Conservation (phyloP, 805 yeast genomes). For the Starmera pachycereana region DNA sequence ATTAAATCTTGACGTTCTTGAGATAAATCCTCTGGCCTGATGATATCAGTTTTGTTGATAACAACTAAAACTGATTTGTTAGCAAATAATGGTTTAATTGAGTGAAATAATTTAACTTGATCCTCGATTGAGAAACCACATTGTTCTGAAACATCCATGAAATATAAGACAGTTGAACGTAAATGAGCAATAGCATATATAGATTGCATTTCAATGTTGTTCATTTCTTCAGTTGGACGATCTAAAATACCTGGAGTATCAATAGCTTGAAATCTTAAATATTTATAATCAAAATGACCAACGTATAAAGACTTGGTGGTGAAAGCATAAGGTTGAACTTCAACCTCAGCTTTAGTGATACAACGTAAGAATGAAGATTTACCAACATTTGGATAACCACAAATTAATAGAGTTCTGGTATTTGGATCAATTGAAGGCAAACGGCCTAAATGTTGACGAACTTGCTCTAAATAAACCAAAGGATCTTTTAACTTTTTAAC, state of each 20-base stretch:
- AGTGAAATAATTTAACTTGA: conserved; percentile 93
- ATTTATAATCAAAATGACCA: conserved; percentile 98
- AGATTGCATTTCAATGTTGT: conserved; percentile 98
- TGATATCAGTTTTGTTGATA: conserved; percentile 89
- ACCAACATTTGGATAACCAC: conserved; percentile 99
- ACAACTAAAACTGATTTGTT: conserved; percentile 95
- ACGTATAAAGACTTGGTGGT: conserved; percentile 96
- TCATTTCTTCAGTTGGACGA: conserved; percentile 99
- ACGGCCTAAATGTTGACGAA: conserved; percentile 98
- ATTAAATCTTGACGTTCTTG: conserved; percentile 64
- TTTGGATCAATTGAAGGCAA: conserved; percentile 97
- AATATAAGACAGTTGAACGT: conserved; percentile 91
- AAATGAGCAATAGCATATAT: conserved; percentile 98
- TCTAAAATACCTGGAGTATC: conserved; percentile 99
- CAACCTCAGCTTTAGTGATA: conserved; percentile 97
- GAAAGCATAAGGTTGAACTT: conserved; percentile 98
- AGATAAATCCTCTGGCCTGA: conserved; percentile 74
- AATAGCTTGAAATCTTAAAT: conserved; percentile 95
- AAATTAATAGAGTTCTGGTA: conserved; percentile 91
- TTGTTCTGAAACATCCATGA: conserved; percentile 98
- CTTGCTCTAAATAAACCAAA: conserved; percentile 88
- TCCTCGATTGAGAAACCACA: conserved; percentile 98
- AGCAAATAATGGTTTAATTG: conserved; percentile 94
- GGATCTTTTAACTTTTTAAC: conserved; percentile 94
- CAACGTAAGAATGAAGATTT: conserved; percentile 89